Base-by-base conservation (phyloP, 2,329 filamentous ascomycete species). In the Penicillium sp. region DNA sequence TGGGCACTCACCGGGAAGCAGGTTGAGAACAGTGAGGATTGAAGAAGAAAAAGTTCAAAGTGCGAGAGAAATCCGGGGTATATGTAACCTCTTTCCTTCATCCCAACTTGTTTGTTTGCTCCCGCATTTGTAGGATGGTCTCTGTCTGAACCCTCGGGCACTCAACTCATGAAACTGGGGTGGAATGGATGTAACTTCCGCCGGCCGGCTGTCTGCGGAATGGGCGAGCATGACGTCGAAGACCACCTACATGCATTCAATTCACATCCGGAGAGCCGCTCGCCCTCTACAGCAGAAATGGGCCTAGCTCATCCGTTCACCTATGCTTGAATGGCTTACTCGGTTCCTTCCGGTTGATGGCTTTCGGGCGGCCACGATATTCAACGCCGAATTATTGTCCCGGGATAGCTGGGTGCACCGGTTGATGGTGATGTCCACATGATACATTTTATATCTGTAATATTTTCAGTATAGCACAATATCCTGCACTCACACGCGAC, bases 171-270 rank as follows among this genome's bases (percentile, higher is more conserved):
- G 19, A 38, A 15, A n/a, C 5, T 11, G 21, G 27, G 11, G 7
- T 36, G 34, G 29, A 41, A 52, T 27, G 53, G 49, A 57, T 53
- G 13, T 41, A 8, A 31, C 34, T 21, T 45, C 38, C 51, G 40
- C 31, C 36, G 16, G 11, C 50, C 55, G 55, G 55, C 36, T 58
- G 25, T 45, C 39, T 33, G 45, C 55, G 55, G 55, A 58, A 55
- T 31, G n/a, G 49, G 2, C 19, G 27, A 11, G 15, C 16, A 55
- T 58, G 50, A 58, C 55, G 50, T 58, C 39, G 25, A 50, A 4
- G 23, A 39, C 10, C 34, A 19, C 34, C 25, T 34, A 4, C 29
- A 23, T 25, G 8, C 38, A 11, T 33, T 33, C 34, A 6, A 27
- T 44, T n/a, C 15, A 44, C 23, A 54, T 57, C 45, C 55, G 44